Conservation (phyloP, 1,139 yeast genomes). For the Yamadazyma triangularis region DNA sequence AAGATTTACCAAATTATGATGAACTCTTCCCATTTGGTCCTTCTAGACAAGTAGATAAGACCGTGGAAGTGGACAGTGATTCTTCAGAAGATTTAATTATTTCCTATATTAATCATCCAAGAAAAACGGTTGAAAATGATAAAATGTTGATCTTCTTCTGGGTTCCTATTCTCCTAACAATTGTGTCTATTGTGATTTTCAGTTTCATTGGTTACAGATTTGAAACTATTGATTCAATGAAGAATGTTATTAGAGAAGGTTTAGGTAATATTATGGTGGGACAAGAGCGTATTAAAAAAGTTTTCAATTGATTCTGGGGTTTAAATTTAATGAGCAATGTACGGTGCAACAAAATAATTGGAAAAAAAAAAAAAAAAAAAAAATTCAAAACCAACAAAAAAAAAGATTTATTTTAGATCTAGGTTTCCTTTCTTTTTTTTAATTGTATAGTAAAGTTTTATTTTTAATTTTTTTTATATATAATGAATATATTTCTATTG, state of each 20-base stretch:
- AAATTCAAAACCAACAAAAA: neutral
- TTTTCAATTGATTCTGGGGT: conserved; percentile 35
- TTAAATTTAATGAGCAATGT: too few relatives aligned
- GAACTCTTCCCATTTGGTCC: conserved; percentile 74
- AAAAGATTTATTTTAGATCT: neutral
- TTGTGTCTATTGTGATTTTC: conserved; percentile 48
- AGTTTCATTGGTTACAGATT: conserved; percentile 49
- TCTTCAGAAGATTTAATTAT: conserved; percentile 51
- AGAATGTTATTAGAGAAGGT: conserved; percentile 47
- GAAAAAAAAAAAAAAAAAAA: neutral
- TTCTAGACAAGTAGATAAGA: conserved; percentile 24
- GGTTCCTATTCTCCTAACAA: conserved; percentile 63
- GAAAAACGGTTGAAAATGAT: conserved; percentile 73
- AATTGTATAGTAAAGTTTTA: conserved; percentile 3
- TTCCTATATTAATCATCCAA: conserved; percentile 51
- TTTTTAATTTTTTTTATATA: conserved; percentile 1
- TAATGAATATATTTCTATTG: conserved; percentile 9
- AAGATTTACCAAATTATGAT: conserved; percentile 68
- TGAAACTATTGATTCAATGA: conserved; percentile 35
- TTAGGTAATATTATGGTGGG: conserved; percentile 66
- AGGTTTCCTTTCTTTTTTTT: neutral
- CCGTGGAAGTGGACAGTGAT: conserved; percentile 27
- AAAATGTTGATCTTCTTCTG: conserved; percentile 86
- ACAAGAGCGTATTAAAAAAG: conserved; percentile 60
- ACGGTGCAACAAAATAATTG: conserved; percentile 8